Conservation (phyloP, 768 basidiomycete species). For the Trametes cinnabarina region DNA sequence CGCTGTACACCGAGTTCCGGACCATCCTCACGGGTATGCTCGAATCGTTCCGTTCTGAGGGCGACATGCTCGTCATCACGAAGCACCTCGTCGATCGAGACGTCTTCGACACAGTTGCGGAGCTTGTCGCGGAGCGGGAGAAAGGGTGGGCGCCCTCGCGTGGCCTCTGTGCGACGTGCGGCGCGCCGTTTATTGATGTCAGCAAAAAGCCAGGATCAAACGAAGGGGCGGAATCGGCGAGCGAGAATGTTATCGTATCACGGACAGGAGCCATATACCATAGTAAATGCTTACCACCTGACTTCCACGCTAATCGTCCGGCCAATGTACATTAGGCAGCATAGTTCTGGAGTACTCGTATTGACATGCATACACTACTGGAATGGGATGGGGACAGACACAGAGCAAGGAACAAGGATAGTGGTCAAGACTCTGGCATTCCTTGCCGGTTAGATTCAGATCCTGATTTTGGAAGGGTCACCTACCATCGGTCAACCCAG, state of each 20-base stretch:
- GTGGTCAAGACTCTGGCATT: no score
- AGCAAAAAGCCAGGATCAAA: constrained; percentile 14
- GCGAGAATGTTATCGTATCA: constrained; percentile 45
- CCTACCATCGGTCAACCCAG: constrained; percentile 34
- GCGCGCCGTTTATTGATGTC: constrained; percentile 39
- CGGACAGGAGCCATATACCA: constrained; percentile 66
- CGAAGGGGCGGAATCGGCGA: constrained; percentile 17
- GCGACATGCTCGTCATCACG: constrained; percentile 84
- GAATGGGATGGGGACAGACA: not conserved
- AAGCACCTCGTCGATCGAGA: constrained; percentile 80
- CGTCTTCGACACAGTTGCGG: constrained; percentile 69
- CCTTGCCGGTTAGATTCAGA: no score
- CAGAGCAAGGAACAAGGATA: not conserved
- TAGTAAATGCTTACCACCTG: constrained; percentile 36
- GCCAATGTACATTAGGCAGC: constrained; percentile 29
- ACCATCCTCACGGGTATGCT: constrained; percentile 93
- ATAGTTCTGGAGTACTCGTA: constrained; percentile 4
- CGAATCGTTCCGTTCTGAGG: constrained; percentile 89
- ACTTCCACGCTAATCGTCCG: constrained; percentile 22
- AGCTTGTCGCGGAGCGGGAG: constrained; percentile 52
- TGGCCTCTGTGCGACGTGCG: constrained; percentile 54
- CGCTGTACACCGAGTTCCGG: constrained; percentile 87
- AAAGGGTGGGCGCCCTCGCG: constrained; percentile 60
- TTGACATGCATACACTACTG: not conserved
- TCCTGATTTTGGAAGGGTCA: no score